Base-by-base conservation (phyloP, 2,329 filamentous ascomycete genomes). In the Penicillium fuscoglaucum region DNA sequence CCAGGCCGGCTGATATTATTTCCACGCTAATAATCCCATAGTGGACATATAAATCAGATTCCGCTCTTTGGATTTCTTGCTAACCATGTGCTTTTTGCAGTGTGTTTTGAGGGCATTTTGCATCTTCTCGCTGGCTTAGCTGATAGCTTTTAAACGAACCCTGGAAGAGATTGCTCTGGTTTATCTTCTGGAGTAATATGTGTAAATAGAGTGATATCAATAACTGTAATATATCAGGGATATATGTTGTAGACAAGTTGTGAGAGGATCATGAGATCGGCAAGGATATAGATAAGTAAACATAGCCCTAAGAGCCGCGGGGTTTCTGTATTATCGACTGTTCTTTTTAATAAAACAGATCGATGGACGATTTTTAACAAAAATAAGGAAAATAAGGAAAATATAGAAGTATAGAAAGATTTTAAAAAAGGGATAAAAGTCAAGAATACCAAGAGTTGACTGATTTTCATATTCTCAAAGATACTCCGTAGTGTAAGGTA, bases 401-500 rank as follows among this genome's bases (percentile, higher is more conserved):
- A 17, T 3, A 13, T 17, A 19, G 1, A 8, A 37, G 6, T 28
- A 28, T 35, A 21, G 19, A 21, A 21, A 1, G 19, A 21, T 26
- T 26, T 15, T 9, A 3, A 33, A 19, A 47, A 3, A 39, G 13
- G 1, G 2, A 26, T 5, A 17, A 48, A 54, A 17, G 8, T 15
- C 35, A 35, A 7, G 2, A 35, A 52, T 28, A 2, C 1, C 13
- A 40, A 35, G 7, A 53, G 37, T 53, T 26, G 2, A 29, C 13
- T n/a, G 28, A 44, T 56, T 40, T 43, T 45, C 48, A 37, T 52
- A 52, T 57, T 19, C 54, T 57, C 50, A 57, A 37, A 57, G 49
- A 48, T 54, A 57, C 55, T 57, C 50, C 43, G 55, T 57, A 57
- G 50, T 24, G 55, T 33, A 40, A 63, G 58, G 54, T 37, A 57